Evolutionary conservation across 108 stramenopile genomes (phyloP), one percentile per base, ranked within the genome.

Genomic region (Nitzschia palea): DNA sequence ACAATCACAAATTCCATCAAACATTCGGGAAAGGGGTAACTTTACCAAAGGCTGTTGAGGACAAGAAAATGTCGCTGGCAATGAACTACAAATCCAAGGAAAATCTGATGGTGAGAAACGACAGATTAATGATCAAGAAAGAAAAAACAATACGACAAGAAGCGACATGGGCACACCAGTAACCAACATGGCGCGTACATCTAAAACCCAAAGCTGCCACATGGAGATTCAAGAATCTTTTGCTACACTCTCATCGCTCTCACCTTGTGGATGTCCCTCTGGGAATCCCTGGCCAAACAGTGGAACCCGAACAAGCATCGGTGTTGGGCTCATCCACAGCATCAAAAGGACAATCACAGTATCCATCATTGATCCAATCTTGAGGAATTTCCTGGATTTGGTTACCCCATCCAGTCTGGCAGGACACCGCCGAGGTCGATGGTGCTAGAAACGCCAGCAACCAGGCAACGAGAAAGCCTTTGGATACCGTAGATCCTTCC

Each of bases 1-100:
- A 60, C 91, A 92, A 77, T 92, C 91, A 62, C 91, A 92, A 64
- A 89, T 84, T 4, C 88, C 91, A 69, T 92, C 91, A 52, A 86
- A 40, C 27, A 92, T 6, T n/a, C 84, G 54, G 1, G 84, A 86
- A 0, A 59, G 43, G 4, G 86, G 85, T 15, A 89, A 65, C 29
- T 52, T 54, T 43, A 92, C 34, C 12, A 70, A 50, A 1, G 81
- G 70, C 54, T 91, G 90, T 45, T 85, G 71, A 2, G 86, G 86
- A 67, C 90, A 91, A 1, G 14, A 22, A 85, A 81, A 71, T 33
- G 33, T 18, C 9, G 22, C 1, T 4, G 55, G 22, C 12, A 22
- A 15, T 4, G 37, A 20, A 30, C 59, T 60, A 23, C 14, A 42
- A 36, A n/a, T n/a, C n/a, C n/a, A n/a, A n/a, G n/a, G n/a, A n/a